phyloP scores from a whole-genome alignment of 2,329 filamentous ascomycete genomes.

The Trichoderma breve region DNA sequence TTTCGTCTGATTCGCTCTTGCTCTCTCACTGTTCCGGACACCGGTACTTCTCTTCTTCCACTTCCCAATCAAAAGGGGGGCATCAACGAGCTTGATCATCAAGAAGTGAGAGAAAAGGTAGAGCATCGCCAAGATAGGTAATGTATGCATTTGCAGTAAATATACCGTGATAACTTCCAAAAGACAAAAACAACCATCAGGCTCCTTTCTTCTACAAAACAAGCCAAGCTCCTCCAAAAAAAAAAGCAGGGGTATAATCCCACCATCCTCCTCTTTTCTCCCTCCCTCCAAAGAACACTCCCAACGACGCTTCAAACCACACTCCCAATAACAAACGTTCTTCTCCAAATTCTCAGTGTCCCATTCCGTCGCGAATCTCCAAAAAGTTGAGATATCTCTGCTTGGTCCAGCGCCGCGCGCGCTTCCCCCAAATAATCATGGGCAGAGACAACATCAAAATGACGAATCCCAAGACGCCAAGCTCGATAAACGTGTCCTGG shows the following conservation, averaged over 20 bases:
- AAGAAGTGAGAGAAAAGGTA: neutral
- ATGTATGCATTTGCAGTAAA: neutral
- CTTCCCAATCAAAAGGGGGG: neutral
- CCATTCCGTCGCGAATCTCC: conserved; percentile 45
- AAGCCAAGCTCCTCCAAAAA: neutral
- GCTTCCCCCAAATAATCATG: conserved; percentile 55
- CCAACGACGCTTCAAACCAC: neutral
- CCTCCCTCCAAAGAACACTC: neutral
- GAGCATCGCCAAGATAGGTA: neutral
- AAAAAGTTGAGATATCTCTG: conserved; percentile 46
- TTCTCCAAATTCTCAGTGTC: conserved; percentile 19
- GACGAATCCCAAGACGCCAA: conserved; percentile 50
- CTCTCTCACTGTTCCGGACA: neutral
- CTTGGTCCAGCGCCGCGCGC: conserved; percentile 46
- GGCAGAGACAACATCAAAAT: conserved; percentile 51
- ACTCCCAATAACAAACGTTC: too few relatives aligned
- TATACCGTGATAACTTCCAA: neutral
- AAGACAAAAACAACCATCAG: neutral
- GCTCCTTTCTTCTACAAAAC: neutral
- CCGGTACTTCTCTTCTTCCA: neutral
- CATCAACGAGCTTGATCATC: neutral
- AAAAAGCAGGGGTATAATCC: neutral
- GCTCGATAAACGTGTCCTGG: conserved; percentile 49
- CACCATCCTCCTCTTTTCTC: neutral
- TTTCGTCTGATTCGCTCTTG: neutral